phyloP scores from a whole-genome alignment of 2,329 filamentous ascomycete genomes.

The Sphaerostilbella broomeana region DNA sequence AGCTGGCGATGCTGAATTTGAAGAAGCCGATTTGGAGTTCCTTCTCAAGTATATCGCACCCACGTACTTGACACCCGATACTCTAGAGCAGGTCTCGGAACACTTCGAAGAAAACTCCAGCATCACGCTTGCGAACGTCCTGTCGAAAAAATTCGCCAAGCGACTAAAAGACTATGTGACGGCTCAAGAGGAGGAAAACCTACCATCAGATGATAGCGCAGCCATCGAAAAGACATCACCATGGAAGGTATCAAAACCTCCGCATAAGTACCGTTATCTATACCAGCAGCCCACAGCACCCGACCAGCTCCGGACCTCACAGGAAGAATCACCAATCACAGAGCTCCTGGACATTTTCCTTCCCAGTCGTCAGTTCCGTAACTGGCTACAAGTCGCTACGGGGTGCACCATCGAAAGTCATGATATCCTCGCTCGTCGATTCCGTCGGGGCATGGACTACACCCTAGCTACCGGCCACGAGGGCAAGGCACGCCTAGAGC shows the following conservation, averaged over 20 bases:
- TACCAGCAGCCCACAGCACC: slow-evolving; percentile 58
- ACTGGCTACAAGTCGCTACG: slow-evolving; percentile 83
- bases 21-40: slow-evolving; percentile 79
- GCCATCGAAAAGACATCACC: slow-evolving; percentile 52
- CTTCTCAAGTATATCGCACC: slow-evolving; percentile 85
- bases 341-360: slow-evolving; percentile 78
- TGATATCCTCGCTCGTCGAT: slow-evolving; percentile 76
- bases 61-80: slow-evolving; percentile 86
- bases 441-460: slow-evolving; percentile 83
- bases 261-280: slow-evolving; percentile 90
- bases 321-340: slow-evolving; percentile 54
- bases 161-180: slow-evolving; percentile 66
- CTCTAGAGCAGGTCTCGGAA: slow-evolving; percentile 71
- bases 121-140: slow-evolving; percentile 71
- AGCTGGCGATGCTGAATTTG: slow-evolving; percentile 52
- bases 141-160: slow-evolving; percentile 70
- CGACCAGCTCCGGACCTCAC: slow-evolving; percentile 28
- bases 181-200: slow-evolving; percentile 48
- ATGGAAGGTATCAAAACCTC: slow-evolving; percentile 77
- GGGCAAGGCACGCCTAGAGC: slow-evolving; percentile 71
- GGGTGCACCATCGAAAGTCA: slow-evolving; percentile 65
- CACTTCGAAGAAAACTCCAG: slow-evolving; percentile 79
- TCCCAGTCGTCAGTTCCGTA: slow-evolving; percentile 77
- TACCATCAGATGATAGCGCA: slow-evolving; percentile 41
- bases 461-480: slow-evolving; percentile 84